Evolutionary conservation across 768 basidiomycete genomes (phyloP).

Genomic region (Rhodotorula sphaerocarpa): DNA sequence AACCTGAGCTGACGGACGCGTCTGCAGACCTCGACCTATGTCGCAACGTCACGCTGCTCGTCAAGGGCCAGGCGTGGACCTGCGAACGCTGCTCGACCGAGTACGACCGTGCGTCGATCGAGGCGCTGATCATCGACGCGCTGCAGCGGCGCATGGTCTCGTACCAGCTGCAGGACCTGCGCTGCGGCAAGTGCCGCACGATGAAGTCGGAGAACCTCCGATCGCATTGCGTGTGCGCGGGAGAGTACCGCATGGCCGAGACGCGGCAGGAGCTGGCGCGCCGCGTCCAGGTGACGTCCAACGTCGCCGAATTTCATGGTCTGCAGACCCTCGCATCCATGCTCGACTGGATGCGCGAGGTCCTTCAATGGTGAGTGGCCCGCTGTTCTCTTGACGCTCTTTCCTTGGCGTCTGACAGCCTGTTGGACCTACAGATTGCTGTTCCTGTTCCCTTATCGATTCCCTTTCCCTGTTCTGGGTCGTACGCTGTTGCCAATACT

Average conservation of each 20-base stretch:
- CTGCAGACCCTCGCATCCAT: constrained; percentile 8
- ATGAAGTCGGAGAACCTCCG: constrained; percentile 82
- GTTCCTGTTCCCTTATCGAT: too few species aligned
- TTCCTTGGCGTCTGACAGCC: too few species aligned
- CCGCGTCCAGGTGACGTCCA: constrained; percentile 30
- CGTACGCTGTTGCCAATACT: too few species aligned
- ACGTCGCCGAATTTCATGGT: constrained; percentile 28
- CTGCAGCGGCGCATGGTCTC: constrained; percentile 61
- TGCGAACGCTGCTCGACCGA: constrained; percentile 70
- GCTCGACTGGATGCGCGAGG: constrained; percentile 13
- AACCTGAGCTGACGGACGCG: constrained; percentile 5
- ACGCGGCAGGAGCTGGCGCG: constrained; percentile 25
- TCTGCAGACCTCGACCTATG: constrained; percentile 83
- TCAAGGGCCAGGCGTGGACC: constrained; percentile 51
- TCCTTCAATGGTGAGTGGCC: constrained; percentile 6
- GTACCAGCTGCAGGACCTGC: constrained; percentile 81
- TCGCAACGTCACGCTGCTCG: constrained; percentile 71
- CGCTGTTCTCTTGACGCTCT: too few species aligned
- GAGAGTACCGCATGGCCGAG: constrained; percentile 56
- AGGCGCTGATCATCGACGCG: constrained; percentile 72
- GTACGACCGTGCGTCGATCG: constrained; percentile 80
- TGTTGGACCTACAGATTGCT: too few species aligned
- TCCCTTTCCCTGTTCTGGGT: too few species aligned
- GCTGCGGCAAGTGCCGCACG: constrained; percentile 81
- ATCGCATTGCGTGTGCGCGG: constrained; percentile 78